Base-by-base conservation (phyloP, 441 rosid genomes). In the Flueggea neowawraea region DNA sequence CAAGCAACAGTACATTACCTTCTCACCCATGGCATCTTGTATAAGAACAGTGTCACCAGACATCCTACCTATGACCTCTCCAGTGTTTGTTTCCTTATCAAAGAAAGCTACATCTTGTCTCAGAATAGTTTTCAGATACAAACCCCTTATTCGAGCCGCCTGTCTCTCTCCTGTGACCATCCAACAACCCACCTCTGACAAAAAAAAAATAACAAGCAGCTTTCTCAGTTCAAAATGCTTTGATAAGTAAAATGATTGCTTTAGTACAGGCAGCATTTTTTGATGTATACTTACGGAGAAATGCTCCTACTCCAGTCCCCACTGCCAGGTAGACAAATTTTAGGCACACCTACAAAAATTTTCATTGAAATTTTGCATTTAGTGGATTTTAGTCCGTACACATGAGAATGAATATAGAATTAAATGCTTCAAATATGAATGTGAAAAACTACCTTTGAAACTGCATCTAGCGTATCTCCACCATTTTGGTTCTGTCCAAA, bases 131-230 rank as follows among this genome's bases (percentile, higher is more conserved):
- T 82, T 80, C 56, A 94, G 36, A 73, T 91, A 94, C 58, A 83
- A 59, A 55, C 79, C 73, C 68, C 99, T 77, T 66, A 91, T 86
- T 57, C 90, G 69, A 12, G 89, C 82, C 16, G 98, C 85, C 56
- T 92, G 98, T 66, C 98, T 84, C 70, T 89, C 96, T n/a, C 98
- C 98, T 12, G 94, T 75, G 44, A 90, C 80, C 96, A 90, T 92
- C 96, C 97, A 90, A 51, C 90, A 87, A 58, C 80, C 57, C 45
- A 90, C 90, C 94, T 92, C 97, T 95, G 85, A 14, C 53, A 69
- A 65, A 50, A 33, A 48, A n/a, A n/a, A n/a, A n/a, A n/a, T n/a
- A 57, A 33, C 16, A 60, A 55, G 36, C 10, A 54, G 14, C 32
- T 31, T 36, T 43, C 22, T 71, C 52, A 56, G n/a, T 59, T 58